Base-by-base conservation (phyloP, 306 rosid species). In the Corylus heterophylla region DNA sequence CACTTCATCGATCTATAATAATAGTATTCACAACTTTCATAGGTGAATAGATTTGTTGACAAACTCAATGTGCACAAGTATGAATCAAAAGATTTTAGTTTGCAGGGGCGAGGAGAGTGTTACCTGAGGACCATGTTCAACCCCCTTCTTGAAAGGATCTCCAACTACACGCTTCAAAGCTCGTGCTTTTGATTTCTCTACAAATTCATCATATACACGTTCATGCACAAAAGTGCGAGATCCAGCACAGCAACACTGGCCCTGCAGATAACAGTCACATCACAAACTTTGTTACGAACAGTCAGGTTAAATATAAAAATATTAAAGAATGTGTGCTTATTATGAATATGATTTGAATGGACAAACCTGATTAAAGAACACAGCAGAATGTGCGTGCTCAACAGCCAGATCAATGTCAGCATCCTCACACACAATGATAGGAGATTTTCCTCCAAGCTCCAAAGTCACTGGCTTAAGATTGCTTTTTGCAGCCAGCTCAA, bases 51-150 rank as follows among this genome's bases (percentile, higher is more conserved):
- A 31, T 31, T 31, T 31, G 35, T 13, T 52, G 20, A 52, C 58
- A 16, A 52, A 1, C 58, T 52, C 5, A 16, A 13, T 52, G 17
- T 52, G n/a, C n/a, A 52, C 6, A 17, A 52, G 58, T 20, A 52
- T 52, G 58, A 52, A 52, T 52, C 58, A 14, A 13, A 52, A 52
- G 18, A 16, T 55, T 8, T 58, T 11, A 58, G 64, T 11, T 58
- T 58, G 70, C 55, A 73, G 71, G 37, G 45, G 45, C 0, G 44
- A 12, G 44, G 56, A 17, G 59, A 67, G 74, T 69, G 73, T 78
- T 82, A 92, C 95, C 96, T 92, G 97, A 78, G 97, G 97, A 87
- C 97, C 96, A 85, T 92, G 96, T 82, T 92, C 96, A 77, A 90
- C 80, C 48, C 93, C 96, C n/a, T 47, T 75, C 52, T 78, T 87